Evolutionary conservation across 2,329 filamentous ascomycete genomes (phyloP).

Genomic region (Domatiomyces globalis): DNA sequence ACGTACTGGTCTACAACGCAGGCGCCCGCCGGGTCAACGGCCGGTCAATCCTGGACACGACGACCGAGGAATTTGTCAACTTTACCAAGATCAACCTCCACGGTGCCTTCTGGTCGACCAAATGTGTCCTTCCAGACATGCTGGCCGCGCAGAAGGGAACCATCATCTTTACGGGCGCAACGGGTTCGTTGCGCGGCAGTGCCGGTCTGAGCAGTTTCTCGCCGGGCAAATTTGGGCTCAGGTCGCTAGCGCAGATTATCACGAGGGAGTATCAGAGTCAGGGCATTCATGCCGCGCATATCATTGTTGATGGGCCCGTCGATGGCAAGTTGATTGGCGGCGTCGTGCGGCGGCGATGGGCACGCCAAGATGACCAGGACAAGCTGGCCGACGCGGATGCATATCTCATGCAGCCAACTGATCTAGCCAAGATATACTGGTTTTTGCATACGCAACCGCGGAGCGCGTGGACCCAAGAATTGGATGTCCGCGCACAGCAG

Average conservation of each 20-base stretch:
- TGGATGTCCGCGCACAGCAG: constrained; percentile 32
- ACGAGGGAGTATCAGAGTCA: constrained; percentile 42
- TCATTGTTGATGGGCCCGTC: constrained; percentile 41
- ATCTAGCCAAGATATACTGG: constrained; percentile 45
- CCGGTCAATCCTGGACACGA: constrained; percentile 10
- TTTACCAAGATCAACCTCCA: constrained; percentile 16
- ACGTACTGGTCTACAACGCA: constrained; percentile 13
- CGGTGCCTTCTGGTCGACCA: constrained; percentile 17
- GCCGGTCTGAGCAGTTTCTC: constrained; percentile 12
- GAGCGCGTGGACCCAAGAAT: constrained; percentile 40
- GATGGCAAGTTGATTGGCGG: constrained; percentile 25
- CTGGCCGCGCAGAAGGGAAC: constrained; percentile 10
- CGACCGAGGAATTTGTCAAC: constrained; percentile 12
- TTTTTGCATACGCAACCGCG: constrained; percentile 39
- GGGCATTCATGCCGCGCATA: constrained; percentile 43
- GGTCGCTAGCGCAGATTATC: constrained; percentile 37
- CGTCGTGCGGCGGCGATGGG: constrained; percentile 10
- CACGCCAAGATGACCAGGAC: constrained; percentile 3
- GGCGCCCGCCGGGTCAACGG: constrained; percentile 14
- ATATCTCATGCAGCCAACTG: constrained; percentile 5
- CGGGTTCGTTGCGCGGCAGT: constrained; percentile 10
- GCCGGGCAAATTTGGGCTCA: constrained; percentile 30
- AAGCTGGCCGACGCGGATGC: constrained; percentile 10
- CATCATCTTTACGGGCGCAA: constrained; percentile 12
- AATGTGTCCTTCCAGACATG: constrained; percentile 13